phyloP scores from a whole-genome alignment of 306 rosid genomes.

The Prunus mira region DNA sequence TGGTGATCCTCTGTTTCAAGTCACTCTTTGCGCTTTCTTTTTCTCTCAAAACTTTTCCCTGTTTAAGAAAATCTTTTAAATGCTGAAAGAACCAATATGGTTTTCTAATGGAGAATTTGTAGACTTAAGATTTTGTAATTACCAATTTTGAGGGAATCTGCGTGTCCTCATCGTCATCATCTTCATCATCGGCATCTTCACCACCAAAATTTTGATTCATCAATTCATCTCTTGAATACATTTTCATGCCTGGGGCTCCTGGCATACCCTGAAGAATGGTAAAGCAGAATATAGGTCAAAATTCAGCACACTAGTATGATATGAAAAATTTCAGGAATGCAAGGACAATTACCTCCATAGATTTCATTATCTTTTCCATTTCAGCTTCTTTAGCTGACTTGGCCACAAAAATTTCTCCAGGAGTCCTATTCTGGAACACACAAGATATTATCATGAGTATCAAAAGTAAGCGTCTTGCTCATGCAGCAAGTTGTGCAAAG shows the following conservation, averaged over 20 bases:
- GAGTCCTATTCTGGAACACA: slow-evolving; percentile 65
- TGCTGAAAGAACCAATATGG: background rate
- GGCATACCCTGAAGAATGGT: slow-evolving; percentile 83
- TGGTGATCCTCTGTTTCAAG: slow-evolving; percentile 54
- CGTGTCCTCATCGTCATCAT: slow-evolving; percentile 45
- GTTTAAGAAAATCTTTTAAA: slow-evolving; percentile 10
- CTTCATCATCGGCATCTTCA: slow-evolving; percentile 61
- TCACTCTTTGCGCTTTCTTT: slow-evolving; percentile 51
- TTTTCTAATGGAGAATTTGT: background rate
- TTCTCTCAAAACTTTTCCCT: slow-evolving; percentile 72
- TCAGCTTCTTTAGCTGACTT: slow-evolving; percentile 91
- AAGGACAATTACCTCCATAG: slow-evolving; percentile 76
- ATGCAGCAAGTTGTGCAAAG: background rate
- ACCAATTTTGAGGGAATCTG: slow-evolving; percentile 72
- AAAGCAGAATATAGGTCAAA: slow-evolving; percentile 8
- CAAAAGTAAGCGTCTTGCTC: background rate
- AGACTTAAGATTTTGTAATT: slow-evolving; percentile 13
- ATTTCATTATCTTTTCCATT: slow-evolving; percentile 83
- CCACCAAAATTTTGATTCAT: slow-evolving; percentile 70
- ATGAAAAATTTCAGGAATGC: background rate
- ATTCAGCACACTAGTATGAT: background rate
- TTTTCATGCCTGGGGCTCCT: slow-evolving; percentile 98
- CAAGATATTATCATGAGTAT: slow-evolving; percentile 1
- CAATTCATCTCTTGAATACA: slow-evolving; percentile 89
- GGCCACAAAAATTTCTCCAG: slow-evolving; percentile 81